These are phyloP conservation scores for Melaleuca quinquenervia DNA, from an alignment of 345 rosid genomes.

Conservation along the genomic window DNA sequence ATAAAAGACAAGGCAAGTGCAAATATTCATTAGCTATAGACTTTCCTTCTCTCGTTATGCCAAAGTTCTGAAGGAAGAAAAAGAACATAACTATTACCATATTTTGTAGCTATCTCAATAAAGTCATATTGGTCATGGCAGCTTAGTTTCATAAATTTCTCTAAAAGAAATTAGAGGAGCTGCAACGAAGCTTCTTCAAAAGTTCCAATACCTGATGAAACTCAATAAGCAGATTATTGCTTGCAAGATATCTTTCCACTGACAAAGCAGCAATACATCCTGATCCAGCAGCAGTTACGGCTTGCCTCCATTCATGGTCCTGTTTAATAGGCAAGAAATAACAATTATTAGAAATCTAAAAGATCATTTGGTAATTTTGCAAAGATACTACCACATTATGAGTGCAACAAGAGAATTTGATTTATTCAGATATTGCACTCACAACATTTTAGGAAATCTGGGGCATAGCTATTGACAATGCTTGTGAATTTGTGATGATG, in stretches of 20 bases:
- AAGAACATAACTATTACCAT: not conserved
- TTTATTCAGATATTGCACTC: not conserved
- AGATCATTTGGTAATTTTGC: not conserved
- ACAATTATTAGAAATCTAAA: not conserved
- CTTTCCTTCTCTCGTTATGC: not conserved
- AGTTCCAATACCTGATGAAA: slow-evolving; percentile 70
- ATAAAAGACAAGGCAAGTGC: not conserved
- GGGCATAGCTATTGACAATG: not conserved
- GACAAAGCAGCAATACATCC: slow-evolving; percentile 98
- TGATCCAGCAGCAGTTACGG: slow-evolving; percentile 92
- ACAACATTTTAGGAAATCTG: too few relatives aligned
- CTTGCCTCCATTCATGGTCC: slow-evolving; percentile 99
- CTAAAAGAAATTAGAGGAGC: not conserved
- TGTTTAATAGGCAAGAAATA: not conserved
- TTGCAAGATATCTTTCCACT: slow-evolving; percentile 86
- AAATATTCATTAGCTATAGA: not conserved
- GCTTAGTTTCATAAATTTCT: not conserved
- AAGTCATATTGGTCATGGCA: not conserved
- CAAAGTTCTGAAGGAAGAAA: not conserved
- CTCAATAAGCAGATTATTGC: slow-evolving; percentile 77
- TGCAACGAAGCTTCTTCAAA: not conserved
- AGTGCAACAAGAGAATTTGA: not conserved
- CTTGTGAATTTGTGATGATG: not conserved
- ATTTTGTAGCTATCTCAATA: not conserved
- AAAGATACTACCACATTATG: not conserved